These are phyloP conservation scores for Aspergillus cejpii DNA, from an alignment of 2,329 filamentous ascomycete species.

Conservation along the genomic window DNA sequence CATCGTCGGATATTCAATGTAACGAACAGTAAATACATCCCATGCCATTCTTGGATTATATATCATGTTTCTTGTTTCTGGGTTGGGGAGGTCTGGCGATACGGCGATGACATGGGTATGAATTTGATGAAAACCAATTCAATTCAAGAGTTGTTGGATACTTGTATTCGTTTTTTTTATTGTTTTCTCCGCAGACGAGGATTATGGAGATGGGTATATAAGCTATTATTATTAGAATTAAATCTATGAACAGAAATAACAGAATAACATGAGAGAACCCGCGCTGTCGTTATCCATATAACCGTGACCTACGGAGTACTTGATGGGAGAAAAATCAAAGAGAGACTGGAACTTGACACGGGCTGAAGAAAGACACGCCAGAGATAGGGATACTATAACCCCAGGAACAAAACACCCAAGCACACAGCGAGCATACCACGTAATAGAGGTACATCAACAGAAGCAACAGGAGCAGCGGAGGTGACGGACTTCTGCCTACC, in stretches of 20 bases:
- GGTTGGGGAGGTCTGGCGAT: too few relatives aligned
- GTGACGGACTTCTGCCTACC: conserved; percentile 14
- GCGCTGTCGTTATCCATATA: conserved; percentile 26
- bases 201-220: not conserved
- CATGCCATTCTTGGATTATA: not conserved
- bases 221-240: not conserved
- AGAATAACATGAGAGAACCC: conserved; percentile 5
- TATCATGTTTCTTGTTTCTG: too few relatives aligned
- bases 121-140: too few relatives aligned
- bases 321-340: conserved; percentile 7
- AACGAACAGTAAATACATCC: not conserved
- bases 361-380: not conserved
- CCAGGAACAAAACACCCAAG: conserved; percentile 4
- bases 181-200: too few relatives aligned
- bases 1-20: not conserved
- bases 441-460: conserved; percentile 1
- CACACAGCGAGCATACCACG: conserved; percentile 8
- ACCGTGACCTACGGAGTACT: conserved; percentile 17
- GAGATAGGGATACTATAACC: conserved; percentile 7
- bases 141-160: too few relatives aligned
- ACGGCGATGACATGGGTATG: too few relatives aligned
- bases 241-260: conserved; percentile 4
- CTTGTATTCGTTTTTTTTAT: too few relatives aligned
- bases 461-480: not conserved
- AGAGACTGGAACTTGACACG: too few relatives aligned